Evolutionary conservation across 2,329 filamentous ascomycete species (phyloP).

Genomic region (Aureobasidium sp.): DNA sequence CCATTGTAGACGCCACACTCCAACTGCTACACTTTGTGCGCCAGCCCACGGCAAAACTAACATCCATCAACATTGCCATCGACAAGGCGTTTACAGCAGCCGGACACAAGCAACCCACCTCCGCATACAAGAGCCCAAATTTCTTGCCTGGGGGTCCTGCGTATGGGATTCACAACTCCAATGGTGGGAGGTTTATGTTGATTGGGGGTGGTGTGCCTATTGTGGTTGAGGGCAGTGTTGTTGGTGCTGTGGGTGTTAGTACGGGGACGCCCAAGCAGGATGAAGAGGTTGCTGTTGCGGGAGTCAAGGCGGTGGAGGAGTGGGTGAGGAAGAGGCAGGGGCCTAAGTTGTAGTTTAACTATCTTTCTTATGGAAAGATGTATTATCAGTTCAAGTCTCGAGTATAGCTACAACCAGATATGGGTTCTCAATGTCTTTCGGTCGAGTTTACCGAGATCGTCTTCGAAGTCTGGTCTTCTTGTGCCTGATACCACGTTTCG

Average conservation of each 20-base stretch:
- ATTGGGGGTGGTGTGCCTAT: constrained; percentile 51
- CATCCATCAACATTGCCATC: constrained; percentile 57
- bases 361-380: background rate
- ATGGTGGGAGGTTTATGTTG: constrained; percentile 47
- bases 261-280: constrained; percentile 51
- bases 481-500: background rate
- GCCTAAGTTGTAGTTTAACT: constrained; percentile 29
- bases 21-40: constrained; percentile 43
- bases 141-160: constrained; percentile 45
- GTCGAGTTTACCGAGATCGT: background rate
- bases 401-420: background rate
- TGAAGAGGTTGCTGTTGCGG: constrained; percentile 46
- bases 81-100: constrained; percentile 55
- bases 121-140: constrained; percentile 47
- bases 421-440: background rate
- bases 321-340: constrained; percentile 30
- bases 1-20: constrained; percentile 39
- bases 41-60: constrained; percentile 44
- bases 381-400: background rate
- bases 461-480: background rate
- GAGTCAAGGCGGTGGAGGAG: constrained; percentile 42
- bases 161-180: constrained; percentile 47
- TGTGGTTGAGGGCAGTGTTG: constrained; percentile 41
- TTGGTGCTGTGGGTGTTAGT: constrained; percentile 50
- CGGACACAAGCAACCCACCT: constrained; percentile 47